A percentile compares a stretch with the other conserved stretches of the same genome.
Conservation (phyloP, 148 eudicot species). For the Rheum nobile region DNA sequence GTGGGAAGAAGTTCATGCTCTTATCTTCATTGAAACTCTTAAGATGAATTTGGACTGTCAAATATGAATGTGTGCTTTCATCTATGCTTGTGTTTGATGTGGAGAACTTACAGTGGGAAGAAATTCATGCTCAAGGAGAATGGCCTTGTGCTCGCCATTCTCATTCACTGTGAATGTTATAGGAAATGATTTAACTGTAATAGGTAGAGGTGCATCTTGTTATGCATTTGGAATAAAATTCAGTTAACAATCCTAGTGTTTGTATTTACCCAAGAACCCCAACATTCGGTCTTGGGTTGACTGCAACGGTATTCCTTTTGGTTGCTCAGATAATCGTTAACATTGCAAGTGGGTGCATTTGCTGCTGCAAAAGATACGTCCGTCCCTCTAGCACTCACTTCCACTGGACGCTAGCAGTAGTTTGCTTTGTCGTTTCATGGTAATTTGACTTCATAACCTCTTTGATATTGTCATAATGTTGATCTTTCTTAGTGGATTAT, state of each 20-base stretch:
- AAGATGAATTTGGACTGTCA: too few relatives aligned
- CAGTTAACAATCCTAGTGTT: constrained; percentile 22
- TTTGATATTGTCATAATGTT: not conserved
- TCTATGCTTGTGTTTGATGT: too few relatives aligned
- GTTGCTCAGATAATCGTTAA: constrained; percentile 54
- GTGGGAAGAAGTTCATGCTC: too few relatives aligned
- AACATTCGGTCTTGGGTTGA: constrained; percentile 59
- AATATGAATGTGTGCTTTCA: too few relatives aligned
- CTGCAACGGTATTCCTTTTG: constrained; percentile 57
- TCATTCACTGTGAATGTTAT: too few relatives aligned
- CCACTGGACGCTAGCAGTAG: constrained; percentile 47
- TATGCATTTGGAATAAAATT: too few relatives aligned
- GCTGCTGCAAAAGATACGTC: constrained; percentile 60
- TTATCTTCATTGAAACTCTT: too few relatives aligned
- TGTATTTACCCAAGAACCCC: constrained; percentile 79
- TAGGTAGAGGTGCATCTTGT: too few relatives aligned
- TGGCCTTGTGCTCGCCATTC: too few relatives aligned
- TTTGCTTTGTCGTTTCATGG: constrained; percentile 83
- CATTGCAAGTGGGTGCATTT: constrained; percentile 60
- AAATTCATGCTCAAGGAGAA: too few relatives aligned
- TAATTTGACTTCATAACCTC: constrained; percentile 16
- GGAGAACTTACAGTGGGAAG: too few relatives aligned
- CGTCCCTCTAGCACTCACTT: constrained; percentile 31
- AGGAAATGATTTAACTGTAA: too few relatives aligned
- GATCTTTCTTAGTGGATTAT: not conserved